Evolutionary conservation across 306 rosid genomes (phyloP).

Genomic region (Luffa aegyptiaca): DNA sequence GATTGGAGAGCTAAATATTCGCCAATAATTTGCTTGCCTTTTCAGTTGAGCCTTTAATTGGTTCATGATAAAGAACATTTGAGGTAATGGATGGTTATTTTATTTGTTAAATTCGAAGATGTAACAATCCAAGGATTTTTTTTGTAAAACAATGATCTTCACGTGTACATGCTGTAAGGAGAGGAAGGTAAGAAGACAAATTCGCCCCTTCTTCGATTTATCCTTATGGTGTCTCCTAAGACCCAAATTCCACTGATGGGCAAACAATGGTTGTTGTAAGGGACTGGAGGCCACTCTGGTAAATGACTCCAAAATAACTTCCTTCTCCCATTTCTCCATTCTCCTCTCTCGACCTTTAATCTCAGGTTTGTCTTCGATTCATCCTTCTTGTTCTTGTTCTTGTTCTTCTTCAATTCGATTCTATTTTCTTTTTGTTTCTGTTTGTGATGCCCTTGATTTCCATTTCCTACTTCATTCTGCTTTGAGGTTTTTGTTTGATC

Average conservation of each 20-base stretch:
- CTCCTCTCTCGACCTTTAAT: constrained; percentile 5
- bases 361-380: neutral
- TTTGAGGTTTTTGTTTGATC: neutral
- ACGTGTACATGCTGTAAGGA: too few relatives aligned
- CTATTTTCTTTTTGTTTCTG: neutral
- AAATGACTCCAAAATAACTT: too few relatives aligned
- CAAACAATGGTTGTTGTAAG: too few relatives aligned
- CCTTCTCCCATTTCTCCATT: neutral
- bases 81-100: neutral
- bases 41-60: neutral
- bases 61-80: neutral
- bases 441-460: neutral
- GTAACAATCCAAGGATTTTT: too few relatives aligned
- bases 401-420: neutral
- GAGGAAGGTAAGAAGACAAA: too few relatives aligned
- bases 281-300: too few relatives aligned
- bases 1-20: neutral
- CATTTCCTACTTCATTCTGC: neutral
- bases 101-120: too few relatives aligned
- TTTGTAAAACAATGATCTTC: too few relatives aligned
- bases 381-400: neutral
- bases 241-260: too few relatives aligned
- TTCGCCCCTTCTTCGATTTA: too few relatives aligned
- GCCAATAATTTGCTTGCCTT: neutral
- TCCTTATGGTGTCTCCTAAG: too few relatives aligned